Evolutionary conservation across 768 basidiomycete genomes (phyloP).

Genomic region (Hygrocybe punicea): DNA sequence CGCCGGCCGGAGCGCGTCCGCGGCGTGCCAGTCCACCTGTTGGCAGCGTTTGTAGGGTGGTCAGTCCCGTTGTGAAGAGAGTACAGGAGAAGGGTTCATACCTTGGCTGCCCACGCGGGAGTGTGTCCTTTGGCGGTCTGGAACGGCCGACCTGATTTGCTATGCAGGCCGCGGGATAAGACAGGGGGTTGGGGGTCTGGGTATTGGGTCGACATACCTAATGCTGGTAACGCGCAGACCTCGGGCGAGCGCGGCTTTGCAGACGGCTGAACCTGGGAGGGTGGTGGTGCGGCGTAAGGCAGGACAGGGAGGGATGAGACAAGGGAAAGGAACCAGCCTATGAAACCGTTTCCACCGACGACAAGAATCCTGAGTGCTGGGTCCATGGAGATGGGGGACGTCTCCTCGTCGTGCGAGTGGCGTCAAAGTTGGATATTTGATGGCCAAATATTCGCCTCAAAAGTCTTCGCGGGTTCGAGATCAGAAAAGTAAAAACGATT

Average conservation of each 20-base stretch:
- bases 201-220: conserved; percentile 47
- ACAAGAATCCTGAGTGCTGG: conserved; percentile 65
- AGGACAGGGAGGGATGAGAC: background rate
- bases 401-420: background rate
- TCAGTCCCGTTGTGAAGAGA: too few relatives aligned
- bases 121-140: conserved; percentile 84
- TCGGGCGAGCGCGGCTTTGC: conserved; percentile 76
- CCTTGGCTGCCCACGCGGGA: conserved; percentile 81
- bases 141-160: conserved; percentile 85
- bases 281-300: conserved; percentile 2
- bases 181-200: background rate
- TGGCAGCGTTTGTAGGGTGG: conserved; percentile 8
- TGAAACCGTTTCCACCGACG: conserved; percentile 97
- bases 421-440: background rate
- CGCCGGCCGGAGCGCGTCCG: conserved; percentile 74
- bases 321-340: conserved; percentile 49
- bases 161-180: conserved; percentile 25
- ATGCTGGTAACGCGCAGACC: conserved; percentile 89
- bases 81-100: too few relatives aligned
- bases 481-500: too few relatives aligned
- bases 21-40: conserved; percentile 86
- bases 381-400: conserved; percentile 23
- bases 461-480: too few relatives aligned
- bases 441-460: too few relatives aligned
- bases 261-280: conserved; percentile 81